Base-by-base conservation (phyloP, 768 basidiomycete genomes). In the Pulveroboletus ravenelii region DNA sequence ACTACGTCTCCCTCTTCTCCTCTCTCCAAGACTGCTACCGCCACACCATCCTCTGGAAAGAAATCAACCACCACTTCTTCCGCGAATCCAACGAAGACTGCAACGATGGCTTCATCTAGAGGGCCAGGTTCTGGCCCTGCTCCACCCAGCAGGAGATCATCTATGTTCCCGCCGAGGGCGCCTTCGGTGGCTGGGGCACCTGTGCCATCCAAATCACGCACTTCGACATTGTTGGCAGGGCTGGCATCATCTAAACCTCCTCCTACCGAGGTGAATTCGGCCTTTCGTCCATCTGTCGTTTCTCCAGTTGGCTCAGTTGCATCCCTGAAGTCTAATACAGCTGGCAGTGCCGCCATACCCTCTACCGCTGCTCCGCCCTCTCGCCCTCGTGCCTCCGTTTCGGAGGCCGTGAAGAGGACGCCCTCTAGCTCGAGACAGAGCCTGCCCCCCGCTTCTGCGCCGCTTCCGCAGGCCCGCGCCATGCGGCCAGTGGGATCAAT, bases 331-430 rank as follows among this genome's bases (percentile, higher is more conserved):
- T 75, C 78, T 27, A 64, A 56, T 37, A 63, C 71, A 17, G 59
- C 72, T 5, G 46, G 52, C 1, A 60, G 58, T 36, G 63, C 62
- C 41, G 6, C 41, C 8, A 12, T 57, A 15, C 50, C 73, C 8
- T 10, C 47, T 10, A 6, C 56, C 29, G 48, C 70, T n/a, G 53
- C 58, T 20, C 56, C 72, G 10, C 44, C 47, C 10, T 47, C 74
- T 41, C 78, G 82, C 17, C 83, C 88, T 50, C 82, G 85, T 55
- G 81, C 85, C 20, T 75, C 81, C 14, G 75, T 89, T 36, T 81
- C 87, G 14, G 87, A 87, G 23, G 79, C 78, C 25, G 75, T 79
- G 32, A 84, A 74, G 69, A 79, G 78, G 58, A 64, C 78, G 7
- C 68, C 69, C 32, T 56, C 71, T 23, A 66, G 70, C 23, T 70